phyloP scores from a whole-genome alignment of 2,329 filamentous ascomycete species.

The Phaeoacremonium minimum region DNA sequence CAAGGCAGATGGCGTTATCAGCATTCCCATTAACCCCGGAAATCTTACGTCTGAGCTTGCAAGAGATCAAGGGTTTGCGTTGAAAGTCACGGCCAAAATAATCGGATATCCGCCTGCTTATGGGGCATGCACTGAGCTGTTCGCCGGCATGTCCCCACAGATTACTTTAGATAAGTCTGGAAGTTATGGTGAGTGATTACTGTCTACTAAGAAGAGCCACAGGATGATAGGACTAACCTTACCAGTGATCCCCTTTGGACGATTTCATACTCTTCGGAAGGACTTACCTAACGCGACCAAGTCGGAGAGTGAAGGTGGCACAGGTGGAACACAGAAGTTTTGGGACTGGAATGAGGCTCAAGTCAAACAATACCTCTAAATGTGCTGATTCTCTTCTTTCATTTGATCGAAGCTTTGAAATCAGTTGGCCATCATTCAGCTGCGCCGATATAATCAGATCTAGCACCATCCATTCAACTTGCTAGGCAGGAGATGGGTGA shows the following conservation, averaged over 20 bases:
- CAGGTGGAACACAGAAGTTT: constrained; percentile 1
- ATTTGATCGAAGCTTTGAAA: too few relatives aligned
- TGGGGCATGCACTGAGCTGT: constrained; percentile 28
- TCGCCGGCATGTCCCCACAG: constrained; percentile 21
- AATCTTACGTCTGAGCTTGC: constrained; percentile 4
- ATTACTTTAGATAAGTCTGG: constrained; percentile 14
- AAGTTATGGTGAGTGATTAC: constrained; percentile 1
- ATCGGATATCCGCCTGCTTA: constrained; percentile 2
- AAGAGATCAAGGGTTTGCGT: not conserved
- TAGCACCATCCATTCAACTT: too few relatives aligned
- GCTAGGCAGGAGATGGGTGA: too few relatives aligned
- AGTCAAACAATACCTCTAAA: constrained; percentile 1
- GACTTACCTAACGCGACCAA: constrained; percentile 1
- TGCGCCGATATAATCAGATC: too few relatives aligned
- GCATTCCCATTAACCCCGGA: constrained; percentile 7
- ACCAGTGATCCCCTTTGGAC: constrained; percentile 6
- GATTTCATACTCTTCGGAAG: not conserved
- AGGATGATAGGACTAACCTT: not conserved
- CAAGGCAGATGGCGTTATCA: constrained; percentile 4
- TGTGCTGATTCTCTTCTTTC: too few relatives aligned
- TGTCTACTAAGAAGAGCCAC: too few relatives aligned
- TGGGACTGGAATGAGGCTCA: constrained; percentile 5
- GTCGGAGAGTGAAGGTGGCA: constrained; percentile 2
- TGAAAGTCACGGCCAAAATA: not conserved
- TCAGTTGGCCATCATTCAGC: too few relatives aligned